A percentile compares a stretch with the other conserved stretches of the same genome.
phyloP scores from a whole-genome alignment of 805 yeast species.

The Yueomyces sp. region DNA sequence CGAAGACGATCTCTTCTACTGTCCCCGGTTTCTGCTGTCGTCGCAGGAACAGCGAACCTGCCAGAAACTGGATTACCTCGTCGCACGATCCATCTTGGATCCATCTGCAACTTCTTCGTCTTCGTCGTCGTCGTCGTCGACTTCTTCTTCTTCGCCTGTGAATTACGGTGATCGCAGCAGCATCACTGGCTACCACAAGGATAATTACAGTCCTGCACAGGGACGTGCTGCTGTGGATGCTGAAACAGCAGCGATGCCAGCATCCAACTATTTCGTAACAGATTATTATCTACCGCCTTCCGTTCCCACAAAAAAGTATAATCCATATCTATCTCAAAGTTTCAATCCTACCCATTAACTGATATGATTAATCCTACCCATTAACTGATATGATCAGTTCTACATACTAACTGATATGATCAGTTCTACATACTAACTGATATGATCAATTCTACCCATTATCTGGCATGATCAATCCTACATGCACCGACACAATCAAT shows the following conservation, averaged over 20 bases:
- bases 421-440: conserved; percentile 43
- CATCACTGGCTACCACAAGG: no score
- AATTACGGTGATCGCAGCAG: background rate
- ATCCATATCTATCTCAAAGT: conserved; percentile 53
- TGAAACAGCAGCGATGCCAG: no score
- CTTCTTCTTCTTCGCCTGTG: background rate
- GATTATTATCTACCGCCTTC: background rate
- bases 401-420: no score
- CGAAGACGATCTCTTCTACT: conserved; percentile 22
- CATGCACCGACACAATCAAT: no score
- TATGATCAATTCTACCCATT: no score
- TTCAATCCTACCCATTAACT: conserved; percentile 34
- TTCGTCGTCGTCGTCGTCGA: background rate
- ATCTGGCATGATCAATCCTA: no score
- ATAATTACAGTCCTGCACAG: no score
- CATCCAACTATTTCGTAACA: no score
- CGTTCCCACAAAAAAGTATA: conserved; percentile 27
- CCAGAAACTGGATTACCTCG: conserved; percentile 14
- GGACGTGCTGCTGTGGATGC: no score
- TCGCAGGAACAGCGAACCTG: conserved; percentile 15
- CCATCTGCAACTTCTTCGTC: background rate
- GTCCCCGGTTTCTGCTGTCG: conserved; percentile 20
- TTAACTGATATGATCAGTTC: conserved; percentile 30
- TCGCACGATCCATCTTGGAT: conserved; percentile 2
- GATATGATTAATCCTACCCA: conserved; percentile 31